A percentile compares a stretch with the other conserved stretches of the same genome.
Evolutionary conservation across 1,139 yeast species (phyloP).

Genomic region (Nakaseomyces bracarensis): DNA sequence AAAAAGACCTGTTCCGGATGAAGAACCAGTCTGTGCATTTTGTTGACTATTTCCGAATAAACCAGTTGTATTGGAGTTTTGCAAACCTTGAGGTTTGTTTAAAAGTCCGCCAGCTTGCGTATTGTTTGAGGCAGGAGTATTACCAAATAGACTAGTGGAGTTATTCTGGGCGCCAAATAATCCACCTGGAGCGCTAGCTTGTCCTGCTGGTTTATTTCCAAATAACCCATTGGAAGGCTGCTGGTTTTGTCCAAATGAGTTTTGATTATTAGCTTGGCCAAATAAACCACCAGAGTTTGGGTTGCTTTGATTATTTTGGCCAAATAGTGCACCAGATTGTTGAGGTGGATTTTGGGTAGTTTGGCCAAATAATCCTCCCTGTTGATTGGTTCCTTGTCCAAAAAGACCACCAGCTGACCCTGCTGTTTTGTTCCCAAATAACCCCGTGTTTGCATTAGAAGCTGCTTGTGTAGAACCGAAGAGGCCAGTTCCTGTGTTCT

Average conservation of each 20-base stretch:
- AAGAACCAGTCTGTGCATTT: not conserved
- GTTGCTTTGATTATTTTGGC: conserved; percentile 9
- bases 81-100: conserved; percentile 12
- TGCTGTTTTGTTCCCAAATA: conserved; percentile 32
- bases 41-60: conserved; percentile 4
- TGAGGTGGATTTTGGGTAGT: conserved; percentile 32
- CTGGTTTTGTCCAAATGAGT: conserved; percentile 11
- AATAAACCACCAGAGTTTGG: conserved; percentile 26
- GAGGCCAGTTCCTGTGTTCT: conserved; percentile 22
- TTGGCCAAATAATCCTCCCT: conserved; percentile 9
- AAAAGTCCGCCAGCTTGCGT: conserved; percentile 20
- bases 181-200: conserved; percentile 3
- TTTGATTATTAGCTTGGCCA: conserved; percentile 23
- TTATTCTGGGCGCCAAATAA: conserved; percentile 9
- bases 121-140: conserved; percentile 6
- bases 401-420: conserved; percentile 27
- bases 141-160: conserved; percentile 16
- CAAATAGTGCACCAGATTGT: conserved; percentile 11
- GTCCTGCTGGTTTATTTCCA: conserved; percentile 23
- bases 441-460: conserved; percentile 24
- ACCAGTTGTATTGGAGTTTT: not conserved
- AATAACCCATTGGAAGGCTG: conserved; percentile 25
- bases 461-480: conserved; percentile 24
- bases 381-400: conserved; percentile 17
- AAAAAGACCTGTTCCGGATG: conserved; percentile 17